Evolutionary conservation across 2,329 filamentous ascomycete species (phyloP).

Genomic region (Ophiostoma perfectum): DNA sequence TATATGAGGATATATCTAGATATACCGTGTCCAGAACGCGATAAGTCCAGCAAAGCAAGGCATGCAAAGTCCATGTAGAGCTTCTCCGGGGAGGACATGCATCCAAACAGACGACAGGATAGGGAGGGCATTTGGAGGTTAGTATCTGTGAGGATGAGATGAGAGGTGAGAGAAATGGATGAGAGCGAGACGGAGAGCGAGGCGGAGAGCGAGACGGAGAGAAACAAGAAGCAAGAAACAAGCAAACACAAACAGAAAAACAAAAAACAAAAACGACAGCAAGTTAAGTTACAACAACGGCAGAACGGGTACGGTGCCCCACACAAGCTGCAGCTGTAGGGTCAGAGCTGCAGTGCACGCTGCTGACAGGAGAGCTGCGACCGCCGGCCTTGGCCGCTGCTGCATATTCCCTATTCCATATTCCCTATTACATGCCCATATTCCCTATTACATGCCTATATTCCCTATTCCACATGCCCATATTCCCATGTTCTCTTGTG

Average conservation of each 20-base stretch:
- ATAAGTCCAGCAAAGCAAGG: no score
- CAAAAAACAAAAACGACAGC: no score
- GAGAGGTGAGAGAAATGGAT: not conserved
- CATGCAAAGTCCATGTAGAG: no score
- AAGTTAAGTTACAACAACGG: no score
- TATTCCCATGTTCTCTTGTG: no score
- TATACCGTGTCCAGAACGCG: no score
- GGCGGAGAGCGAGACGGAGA: not conserved
- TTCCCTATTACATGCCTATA: no score
- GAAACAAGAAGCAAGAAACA: not conserved
- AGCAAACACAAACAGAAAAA: no score
- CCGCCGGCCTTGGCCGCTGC: not conserved
- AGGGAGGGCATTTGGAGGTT: not conserved
- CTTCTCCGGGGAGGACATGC: no score
- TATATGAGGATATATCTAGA: no score
- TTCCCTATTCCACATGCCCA: no score
- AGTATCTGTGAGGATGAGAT: not conserved
- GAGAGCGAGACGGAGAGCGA: not conserved
- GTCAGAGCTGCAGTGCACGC: not conserved
- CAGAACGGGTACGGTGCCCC: not conserved
- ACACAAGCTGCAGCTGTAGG: slow-evolving; percentile 11
- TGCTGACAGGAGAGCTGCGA: slow-evolving; percentile 1
- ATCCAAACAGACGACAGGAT: no score
- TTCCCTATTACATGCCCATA: not conserved
- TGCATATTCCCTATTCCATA: not conserved